Conservation (phyloP, 768 basidiomycete genomes). For the Lentinula boryana region DNA sequence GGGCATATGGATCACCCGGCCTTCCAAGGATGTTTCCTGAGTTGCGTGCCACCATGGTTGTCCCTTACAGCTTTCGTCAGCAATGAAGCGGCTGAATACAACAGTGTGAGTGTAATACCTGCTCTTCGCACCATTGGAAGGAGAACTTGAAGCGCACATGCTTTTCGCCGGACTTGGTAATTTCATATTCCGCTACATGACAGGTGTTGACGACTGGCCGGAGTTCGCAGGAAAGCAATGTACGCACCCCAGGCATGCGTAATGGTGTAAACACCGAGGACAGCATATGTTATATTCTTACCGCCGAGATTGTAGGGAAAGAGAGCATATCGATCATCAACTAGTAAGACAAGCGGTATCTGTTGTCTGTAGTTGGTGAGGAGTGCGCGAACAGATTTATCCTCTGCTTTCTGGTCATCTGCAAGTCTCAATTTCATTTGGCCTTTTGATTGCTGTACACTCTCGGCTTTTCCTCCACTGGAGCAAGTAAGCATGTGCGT, state of each 20-base stretch:
- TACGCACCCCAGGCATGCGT: constrained; percentile 62
- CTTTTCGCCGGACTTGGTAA: constrained; percentile 6
- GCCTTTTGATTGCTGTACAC: constrained; percentile 37
- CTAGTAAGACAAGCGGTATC: constrained; percentile 63
- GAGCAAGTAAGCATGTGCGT: not conserved
- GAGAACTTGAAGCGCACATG: constrained; percentile 71
- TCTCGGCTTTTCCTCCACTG: constrained; percentile 69
- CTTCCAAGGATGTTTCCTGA: not conserved
- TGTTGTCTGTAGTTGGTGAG: constrained; percentile 47
- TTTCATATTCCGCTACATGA: constrained; percentile 56
- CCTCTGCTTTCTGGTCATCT: constrained; percentile 61
- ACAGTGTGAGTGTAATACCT: constrained; percentile 28
- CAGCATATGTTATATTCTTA: constrained; percentile 43
- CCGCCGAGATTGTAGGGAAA: constrained; percentile 67
- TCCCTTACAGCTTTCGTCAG: constrained; percentile 22
- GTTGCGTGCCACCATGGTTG: constrained; percentile 38
- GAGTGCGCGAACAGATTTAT: constrained; percentile 67
- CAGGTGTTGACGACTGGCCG: not conserved
- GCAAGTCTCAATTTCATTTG: constrained; percentile 35
- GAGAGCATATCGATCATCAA: constrained; percentile 65
- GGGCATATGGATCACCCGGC: not conserved
- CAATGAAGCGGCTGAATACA: no score
- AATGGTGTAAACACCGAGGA: constrained; percentile 61
- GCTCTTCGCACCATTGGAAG: constrained; percentile 77
- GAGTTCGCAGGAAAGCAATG: constrained; percentile 5